Percentiles rank a stretch among this genome's conserved stretches.
Conservation (phyloP, 305 asterid genomes). For the Fraxinus baroniana region DNA sequence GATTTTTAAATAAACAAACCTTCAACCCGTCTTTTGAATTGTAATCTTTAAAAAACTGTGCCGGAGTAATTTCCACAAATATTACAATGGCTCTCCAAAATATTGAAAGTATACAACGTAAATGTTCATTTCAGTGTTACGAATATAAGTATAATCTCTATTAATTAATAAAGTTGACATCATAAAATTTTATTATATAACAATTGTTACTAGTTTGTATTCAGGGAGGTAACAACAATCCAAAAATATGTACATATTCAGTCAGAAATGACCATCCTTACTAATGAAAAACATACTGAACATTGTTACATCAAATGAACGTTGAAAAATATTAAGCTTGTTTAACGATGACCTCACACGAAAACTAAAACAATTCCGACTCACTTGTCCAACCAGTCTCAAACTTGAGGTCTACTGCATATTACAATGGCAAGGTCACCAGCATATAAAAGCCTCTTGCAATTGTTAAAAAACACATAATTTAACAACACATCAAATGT, state of each 20-base stretch:
- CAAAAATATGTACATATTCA: neutral
- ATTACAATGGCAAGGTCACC: neutral
- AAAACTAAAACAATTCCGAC: neutral
- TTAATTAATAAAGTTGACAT: too few species aligned
- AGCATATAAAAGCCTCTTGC: neutral
- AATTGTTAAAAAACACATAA: neutral
- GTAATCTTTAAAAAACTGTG: too few species aligned
- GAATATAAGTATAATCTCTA: too few species aligned
- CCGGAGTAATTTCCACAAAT: too few species aligned
- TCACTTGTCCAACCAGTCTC: neutral
- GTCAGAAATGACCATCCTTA: neutral
- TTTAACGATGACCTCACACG: neutral
- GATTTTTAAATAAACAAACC: too few species aligned
- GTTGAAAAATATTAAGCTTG: neutral
- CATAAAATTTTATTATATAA: too few species aligned
- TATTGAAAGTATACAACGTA: too few species aligned
- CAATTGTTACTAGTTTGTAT: neutral
- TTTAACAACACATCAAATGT: too few species aligned
- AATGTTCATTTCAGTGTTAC: too few species aligned
- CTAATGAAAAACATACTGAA: neutral
- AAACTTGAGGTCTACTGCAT: constrained; percentile 6
- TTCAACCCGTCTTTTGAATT: too few species aligned
- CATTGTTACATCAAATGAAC: neutral
- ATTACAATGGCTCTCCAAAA: too few species aligned
- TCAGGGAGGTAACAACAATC: neutral